Evolutionary conservation across 352 stramenopile genomes (phyloP).

Genomic region (Phytophthora pinifolia): DNA sequence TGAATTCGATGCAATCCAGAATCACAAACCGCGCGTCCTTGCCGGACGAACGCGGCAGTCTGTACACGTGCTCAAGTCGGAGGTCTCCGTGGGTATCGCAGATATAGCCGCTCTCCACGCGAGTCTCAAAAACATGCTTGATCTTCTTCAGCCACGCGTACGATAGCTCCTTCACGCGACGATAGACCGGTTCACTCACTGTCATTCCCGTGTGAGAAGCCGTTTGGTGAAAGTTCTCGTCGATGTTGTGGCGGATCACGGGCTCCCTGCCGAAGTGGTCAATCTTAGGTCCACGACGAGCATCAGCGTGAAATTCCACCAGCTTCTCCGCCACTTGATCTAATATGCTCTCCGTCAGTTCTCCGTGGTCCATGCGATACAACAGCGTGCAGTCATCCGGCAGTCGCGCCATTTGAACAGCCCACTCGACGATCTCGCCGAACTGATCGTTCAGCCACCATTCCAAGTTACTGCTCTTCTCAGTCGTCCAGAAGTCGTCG

Average conservation of each 20-base stretch:
- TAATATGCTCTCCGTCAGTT: conserved; percentile 40
- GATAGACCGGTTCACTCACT: conserved; percentile 48
- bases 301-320: conserved; percentile 55
- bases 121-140: conserved; percentile 33
- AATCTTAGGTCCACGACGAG: conserved; percentile 53
- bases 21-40: conserved; percentile 37
- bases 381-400: conserved; percentile 56
- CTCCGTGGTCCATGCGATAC: conserved; percentile 33
- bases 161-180: conserved; percentile 52
- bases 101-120: conserved; percentile 59
- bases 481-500: conserved; percentile 66
- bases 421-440: conserved; percentile 78
- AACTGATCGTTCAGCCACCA: conserved; percentile 70
- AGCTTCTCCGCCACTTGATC: conserved; percentile 45
- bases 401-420: conserved; percentile 69
- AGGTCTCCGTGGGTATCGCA: conserved; percentile 73
- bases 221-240: conserved; percentile 77
- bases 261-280: conserved; percentile 55
- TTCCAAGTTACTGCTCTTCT: conserved; percentile 57
- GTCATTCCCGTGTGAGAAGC: conserved; percentile 44
- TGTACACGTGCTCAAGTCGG: conserved; percentile 68
- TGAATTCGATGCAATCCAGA: conserved; percentile 81
- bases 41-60: conserved; percentile 20
- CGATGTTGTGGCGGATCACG: conserved; percentile 61
- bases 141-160: conserved; percentile 51